These are phyloP conservation scores for Beauveria brongniartii DNA, from an alignment of 2,329 filamentous ascomycete genomes.

Conservation along the genomic window DNA sequence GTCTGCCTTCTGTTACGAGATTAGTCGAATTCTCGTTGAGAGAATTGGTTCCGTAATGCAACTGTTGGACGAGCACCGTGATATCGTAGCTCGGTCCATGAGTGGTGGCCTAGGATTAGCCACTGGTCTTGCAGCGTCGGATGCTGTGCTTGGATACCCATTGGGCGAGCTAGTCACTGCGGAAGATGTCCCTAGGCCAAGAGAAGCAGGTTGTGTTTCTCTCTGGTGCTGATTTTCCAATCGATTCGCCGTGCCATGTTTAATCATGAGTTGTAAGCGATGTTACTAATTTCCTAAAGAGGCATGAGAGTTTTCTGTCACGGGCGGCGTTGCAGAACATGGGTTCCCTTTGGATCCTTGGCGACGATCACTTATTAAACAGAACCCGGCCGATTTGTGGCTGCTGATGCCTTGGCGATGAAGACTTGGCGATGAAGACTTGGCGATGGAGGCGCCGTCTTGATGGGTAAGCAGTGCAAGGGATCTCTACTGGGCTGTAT, in stretches of 20 bases:
- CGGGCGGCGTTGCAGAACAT: neutral
- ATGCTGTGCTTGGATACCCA: neutral
- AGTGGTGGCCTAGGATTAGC: neutral
- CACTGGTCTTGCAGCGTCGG: neutral
- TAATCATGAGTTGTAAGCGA: neutral
- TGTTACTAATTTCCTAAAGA: neutral
- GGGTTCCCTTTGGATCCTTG: neutral
- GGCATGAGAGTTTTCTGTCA: neutral
- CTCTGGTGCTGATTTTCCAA: neutral
- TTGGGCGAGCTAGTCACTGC: neutral
- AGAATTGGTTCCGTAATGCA: neutral
- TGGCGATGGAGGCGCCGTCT: neutral
- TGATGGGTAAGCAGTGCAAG: neutral
- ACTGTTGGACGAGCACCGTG: neutral
- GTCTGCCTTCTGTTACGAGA: neutral
- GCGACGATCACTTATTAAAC: neutral
- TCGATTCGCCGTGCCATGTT: neutral
- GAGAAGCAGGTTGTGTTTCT: neutral
- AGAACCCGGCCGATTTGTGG: neutral
- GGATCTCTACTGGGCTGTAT: neutral
- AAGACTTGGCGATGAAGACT: neutral
- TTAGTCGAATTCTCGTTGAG: neutral
- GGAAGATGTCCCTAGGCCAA: neutral
- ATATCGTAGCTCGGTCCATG: neutral
- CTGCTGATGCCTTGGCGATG: constrained; percentile 2